These are phyloP conservation scores for Apostasia shenzhenica DNA, from an alignment of 106 monocot genomes.

Conservation along the genomic window DNA sequence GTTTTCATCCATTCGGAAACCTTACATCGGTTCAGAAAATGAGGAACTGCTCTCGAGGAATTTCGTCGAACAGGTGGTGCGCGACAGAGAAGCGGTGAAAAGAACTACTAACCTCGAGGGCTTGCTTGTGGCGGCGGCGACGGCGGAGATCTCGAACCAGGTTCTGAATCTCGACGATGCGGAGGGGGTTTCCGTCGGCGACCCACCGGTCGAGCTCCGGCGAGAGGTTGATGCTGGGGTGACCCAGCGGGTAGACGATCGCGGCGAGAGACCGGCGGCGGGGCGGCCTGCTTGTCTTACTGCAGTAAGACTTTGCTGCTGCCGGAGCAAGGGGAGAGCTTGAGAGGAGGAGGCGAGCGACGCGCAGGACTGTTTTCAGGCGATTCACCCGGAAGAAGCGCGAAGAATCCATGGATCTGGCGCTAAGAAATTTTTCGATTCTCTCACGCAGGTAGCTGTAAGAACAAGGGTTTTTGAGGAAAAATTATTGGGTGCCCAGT, in stretches of 20 bases:
- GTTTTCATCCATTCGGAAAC: constrained; percentile 71
- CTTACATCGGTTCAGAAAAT: constrained; percentile 19
- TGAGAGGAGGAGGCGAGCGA: background rate
- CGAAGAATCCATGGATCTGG: background rate
- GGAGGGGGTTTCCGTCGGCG: constrained; percentile 24
- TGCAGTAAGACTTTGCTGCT: constrained; percentile 2
- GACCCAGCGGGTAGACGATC: constrained; percentile 40
- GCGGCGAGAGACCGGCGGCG: constrained; percentile 24
- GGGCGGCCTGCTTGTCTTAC: background rate
- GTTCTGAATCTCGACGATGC: constrained; percentile 33
- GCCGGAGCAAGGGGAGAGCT: background rate
- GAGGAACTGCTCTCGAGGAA: background rate
- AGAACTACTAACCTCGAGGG: constrained; percentile 42
- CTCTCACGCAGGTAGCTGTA: too few relatives aligned
- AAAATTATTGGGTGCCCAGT: too few relatives aligned
- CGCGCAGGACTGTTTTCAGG: background rate
- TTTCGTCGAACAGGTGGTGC: background rate
- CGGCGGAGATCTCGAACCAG: constrained; percentile 52
- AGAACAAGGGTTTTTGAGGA: too few relatives aligned
- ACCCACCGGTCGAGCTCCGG: constrained; percentile 60
- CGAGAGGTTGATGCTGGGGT: constrained; percentile 37
- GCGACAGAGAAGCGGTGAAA: background rate
- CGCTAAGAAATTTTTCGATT: background rate
- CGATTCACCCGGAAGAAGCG: background rate
- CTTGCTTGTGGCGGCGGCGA: constrained; percentile 42